Evolutionary conservation across 2,329 filamentous ascomycete genomes (phyloP).

Genomic region (Leptographium radiaticola): DNA sequence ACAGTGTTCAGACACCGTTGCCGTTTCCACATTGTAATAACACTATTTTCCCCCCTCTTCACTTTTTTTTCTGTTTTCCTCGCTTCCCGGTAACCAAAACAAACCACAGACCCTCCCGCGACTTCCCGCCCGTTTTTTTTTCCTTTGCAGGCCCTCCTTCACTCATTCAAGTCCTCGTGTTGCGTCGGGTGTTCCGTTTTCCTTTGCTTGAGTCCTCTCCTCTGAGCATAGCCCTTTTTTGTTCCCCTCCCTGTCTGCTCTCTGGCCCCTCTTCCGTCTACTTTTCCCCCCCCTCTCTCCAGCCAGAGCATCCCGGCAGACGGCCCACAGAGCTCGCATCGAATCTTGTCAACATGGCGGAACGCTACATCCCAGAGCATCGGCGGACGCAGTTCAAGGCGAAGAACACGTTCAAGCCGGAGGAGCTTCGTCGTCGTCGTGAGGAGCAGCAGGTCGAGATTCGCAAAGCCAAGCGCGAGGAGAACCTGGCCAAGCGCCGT

Average conservation of each 20-base stretch:
- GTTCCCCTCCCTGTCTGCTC: not conserved
- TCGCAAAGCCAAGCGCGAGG: slow-evolving; percentile 94
- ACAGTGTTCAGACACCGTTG: slow-evolving; percentile 1
- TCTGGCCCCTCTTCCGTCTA: not conserved
- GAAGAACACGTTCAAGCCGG: slow-evolving; percentile 97
- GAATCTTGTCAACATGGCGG: slow-evolving; percentile 68
- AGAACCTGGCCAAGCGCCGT: slow-evolving; percentile 96
- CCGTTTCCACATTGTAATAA: slow-evolving; percentile 4
- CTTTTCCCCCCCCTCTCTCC: not conserved
- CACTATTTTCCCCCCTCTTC: not conserved
- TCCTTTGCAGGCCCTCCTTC: not conserved
- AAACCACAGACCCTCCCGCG: not conserved
- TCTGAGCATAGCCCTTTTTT: not conserved
- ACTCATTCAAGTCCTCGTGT: slow-evolving; percentile 2
- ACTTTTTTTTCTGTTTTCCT: not conserved
- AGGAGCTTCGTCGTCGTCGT: slow-evolving; percentile 93
- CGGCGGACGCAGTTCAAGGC: slow-evolving; percentile 99
- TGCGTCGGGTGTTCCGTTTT: slow-evolving; percentile 6
- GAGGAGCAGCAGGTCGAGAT: slow-evolving; percentile 99
- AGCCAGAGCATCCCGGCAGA: not conserved
- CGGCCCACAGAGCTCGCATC: too few relatives aligned
- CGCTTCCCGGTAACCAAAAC: not conserved
- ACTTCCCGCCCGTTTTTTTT: too few relatives aligned
- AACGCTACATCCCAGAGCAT: slow-evolving; percentile 98
- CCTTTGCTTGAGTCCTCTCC: slow-evolving; percentile 4